Base-by-base conservation (phyloP, 2,329 filamentous ascomycete species). In the Fusarium sp. region DNA sequence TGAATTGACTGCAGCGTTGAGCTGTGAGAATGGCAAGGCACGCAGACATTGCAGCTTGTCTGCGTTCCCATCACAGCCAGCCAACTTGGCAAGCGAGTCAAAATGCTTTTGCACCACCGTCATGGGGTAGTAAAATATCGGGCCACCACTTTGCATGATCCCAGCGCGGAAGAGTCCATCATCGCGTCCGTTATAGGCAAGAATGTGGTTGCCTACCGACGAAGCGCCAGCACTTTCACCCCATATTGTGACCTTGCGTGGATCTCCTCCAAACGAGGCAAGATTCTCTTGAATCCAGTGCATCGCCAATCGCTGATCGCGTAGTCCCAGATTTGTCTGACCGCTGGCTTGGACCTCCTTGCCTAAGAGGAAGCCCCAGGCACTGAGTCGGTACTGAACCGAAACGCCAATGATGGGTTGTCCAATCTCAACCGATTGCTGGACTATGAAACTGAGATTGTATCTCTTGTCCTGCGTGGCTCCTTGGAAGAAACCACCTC, bases 371-470 rank as follows among this genome's bases (percentile, higher is more conserved):
- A 86, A 87, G 4, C 85, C 85, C 76, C 81, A 73, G 2, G 63
- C 49, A 32, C 68, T 62, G 3, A 73, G 62, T 3, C 71, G 51
- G 32, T 73, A 73, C 43, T 73, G 68, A 3, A 73, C 43, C 17
- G 51, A 56, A 6, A 73, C 67, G 11, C 42, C 64, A 14, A 73
- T 44, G 4, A 72, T 53, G 2, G 69, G 67, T 47, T 81, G 79
- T 50, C 79, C 79, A 17, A 81, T 81, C 4, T 74, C 62, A 3
- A 56, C 44, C 4, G 56, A 80, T 75, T 14, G 80, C 77, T 56
- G 80, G 2, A 90, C 84, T 34, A 89, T 82, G 59, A 83, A 86
- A 15, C 83, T 85, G 49, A 88, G 78, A 71, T 90, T 89, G 73
- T 90, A 90, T 24, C 85, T 79, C 20, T 79, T 71, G 55, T 86